Percentiles rank a stretch among this genome's conserved stretches.
phyloP scores from a whole-genome alignment of 805 yeast genomes.

The Wickerhamiella cacticola region DNA sequence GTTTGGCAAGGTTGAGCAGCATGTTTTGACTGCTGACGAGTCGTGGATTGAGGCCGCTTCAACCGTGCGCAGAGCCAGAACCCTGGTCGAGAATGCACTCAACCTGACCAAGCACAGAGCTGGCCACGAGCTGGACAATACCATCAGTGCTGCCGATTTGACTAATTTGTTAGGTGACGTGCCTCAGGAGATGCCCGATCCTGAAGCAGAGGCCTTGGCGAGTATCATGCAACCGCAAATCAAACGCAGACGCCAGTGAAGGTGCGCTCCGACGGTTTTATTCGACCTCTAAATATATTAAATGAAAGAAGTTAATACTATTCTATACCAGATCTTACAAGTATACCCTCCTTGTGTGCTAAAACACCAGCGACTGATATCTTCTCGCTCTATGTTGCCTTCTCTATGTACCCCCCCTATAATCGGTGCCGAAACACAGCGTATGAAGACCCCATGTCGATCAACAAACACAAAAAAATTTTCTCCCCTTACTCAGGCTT shows the following conservation, averaged over 20 bases:
- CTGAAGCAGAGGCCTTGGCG: not conserved
- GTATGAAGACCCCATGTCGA: too few species aligned
- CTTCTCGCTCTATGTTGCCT: too few species aligned
- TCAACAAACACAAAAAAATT: too few species aligned
- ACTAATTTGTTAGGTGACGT: constrained; percentile 1
- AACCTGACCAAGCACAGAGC: constrained; percentile 9
- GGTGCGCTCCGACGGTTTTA: too few species aligned
- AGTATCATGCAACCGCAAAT: not conserved
- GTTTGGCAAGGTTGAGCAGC: constrained; percentile 11
- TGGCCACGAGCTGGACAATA: constrained; percentile 10
- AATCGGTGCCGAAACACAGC: too few species aligned
- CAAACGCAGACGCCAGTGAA: constrained; percentile 4
- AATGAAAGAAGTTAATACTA: too few species aligned
- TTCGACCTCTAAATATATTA: too few species aligned
- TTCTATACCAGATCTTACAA: too few species aligned
- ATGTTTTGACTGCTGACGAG: constrained; percentile 10
- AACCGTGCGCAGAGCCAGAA: constrained; percentile 2
- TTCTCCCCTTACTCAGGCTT: too few species aligned
- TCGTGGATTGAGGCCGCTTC: constrained; percentile 10
- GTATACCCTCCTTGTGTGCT: too few species aligned
- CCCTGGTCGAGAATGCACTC: constrained; percentile 9
- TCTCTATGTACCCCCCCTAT: too few species aligned
- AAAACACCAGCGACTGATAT: too few species aligned
- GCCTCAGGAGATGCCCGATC: not conserved
- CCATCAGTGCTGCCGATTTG: constrained; percentile 5